Conservation (phyloP, 2,329 filamentous ascomycete genomes). For the Fusarium verticillioides region DNA sequence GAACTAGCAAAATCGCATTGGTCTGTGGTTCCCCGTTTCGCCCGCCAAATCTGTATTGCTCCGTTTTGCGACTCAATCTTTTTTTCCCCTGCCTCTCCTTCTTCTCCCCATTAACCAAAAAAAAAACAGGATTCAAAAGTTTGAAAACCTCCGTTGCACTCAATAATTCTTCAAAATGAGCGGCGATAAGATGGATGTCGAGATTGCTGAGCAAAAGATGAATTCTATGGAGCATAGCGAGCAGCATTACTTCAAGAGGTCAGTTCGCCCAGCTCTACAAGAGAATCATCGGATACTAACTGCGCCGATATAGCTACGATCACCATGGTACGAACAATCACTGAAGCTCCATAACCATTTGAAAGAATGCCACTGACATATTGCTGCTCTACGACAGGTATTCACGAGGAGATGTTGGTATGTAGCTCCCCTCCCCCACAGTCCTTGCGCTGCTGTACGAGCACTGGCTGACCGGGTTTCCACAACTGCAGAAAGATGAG, state of each 20-base stretch:
- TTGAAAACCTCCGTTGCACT: neutral
- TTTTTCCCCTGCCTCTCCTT: constrained; percentile 12
- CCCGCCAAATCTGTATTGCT: constrained; percentile 18
- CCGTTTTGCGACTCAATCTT: constrained; percentile 33
- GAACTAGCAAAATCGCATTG: constrained; percentile 43
- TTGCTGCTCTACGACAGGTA: constrained; percentile 69
- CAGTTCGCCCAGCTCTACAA: constrained; percentile 33
- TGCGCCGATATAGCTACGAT: constrained; percentile 77
- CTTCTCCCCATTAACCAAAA: constrained; percentile 8
- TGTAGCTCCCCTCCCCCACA: constrained; percentile 54
- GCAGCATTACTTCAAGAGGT: constrained; percentile 99
- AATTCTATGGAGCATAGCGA: constrained; percentile 89
- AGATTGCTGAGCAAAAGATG: constrained; percentile 70
- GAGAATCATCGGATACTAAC: constrained; percentile 50
- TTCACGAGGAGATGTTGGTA: constrained; percentile 98
- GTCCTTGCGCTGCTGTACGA: constrained; percentile 18
- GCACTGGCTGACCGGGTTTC: constrained; percentile 34
- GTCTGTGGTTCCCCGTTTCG: constrained; percentile 30
- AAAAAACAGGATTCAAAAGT: neutral
- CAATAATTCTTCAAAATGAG: constrained; percentile 52
- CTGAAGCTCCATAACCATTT: neutral
- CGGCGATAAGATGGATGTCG: constrained; percentile 67
- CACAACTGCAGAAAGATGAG: constrained; percentile 84
- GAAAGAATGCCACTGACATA: constrained; percentile 24
- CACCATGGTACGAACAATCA: constrained; percentile 79